Evolutionary conservation across 129 eudicot genomes (phyloP).

Genomic region (Dittrichia graveolens): DNA sequence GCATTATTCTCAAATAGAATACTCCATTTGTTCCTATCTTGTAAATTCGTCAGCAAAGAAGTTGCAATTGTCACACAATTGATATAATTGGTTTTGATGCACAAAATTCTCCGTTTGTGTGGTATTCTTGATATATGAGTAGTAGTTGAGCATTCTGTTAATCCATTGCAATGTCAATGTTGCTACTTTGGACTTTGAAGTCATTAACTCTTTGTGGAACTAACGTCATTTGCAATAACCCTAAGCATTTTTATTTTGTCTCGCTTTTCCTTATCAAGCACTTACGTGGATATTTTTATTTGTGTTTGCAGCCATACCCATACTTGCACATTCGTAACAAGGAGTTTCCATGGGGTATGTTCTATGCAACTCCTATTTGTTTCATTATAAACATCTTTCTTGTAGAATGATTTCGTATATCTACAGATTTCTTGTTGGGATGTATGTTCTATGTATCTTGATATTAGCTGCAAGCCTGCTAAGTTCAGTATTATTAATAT

Average conservation of each 20-base stretch:
- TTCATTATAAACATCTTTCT: no score
- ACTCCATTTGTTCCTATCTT: not conserved
- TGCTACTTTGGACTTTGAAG: not conserved
- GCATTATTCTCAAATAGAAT: not conserved
- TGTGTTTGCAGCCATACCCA: slow-evolving; percentile 61
- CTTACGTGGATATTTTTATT: slow-evolving; percentile 14
- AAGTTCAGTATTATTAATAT: no score
- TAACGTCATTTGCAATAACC: not conserved
- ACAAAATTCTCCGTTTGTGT: not conserved
- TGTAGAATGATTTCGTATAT: no score
- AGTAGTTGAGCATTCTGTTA: not conserved
- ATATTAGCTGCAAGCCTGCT: no score
- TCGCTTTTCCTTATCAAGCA: not conserved
- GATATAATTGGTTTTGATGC: not conserved
- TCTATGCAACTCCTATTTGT: not conserved
- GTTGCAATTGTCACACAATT: not conserved
- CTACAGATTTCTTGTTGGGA: no score
- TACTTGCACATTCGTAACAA: slow-evolving; percentile 87
- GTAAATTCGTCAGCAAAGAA: no score
- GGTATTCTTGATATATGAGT: slow-evolving; percentile 12
- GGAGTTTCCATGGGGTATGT: slow-evolving; percentile 91
- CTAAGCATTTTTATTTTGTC: no score
- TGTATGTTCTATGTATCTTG: no score
- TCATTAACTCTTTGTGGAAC: not conserved
- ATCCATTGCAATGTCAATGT: not conserved